Evolutionary conservation across 768 basidiomycete species (phyloP).

Genomic region (Trametes cubensis): DNA sequence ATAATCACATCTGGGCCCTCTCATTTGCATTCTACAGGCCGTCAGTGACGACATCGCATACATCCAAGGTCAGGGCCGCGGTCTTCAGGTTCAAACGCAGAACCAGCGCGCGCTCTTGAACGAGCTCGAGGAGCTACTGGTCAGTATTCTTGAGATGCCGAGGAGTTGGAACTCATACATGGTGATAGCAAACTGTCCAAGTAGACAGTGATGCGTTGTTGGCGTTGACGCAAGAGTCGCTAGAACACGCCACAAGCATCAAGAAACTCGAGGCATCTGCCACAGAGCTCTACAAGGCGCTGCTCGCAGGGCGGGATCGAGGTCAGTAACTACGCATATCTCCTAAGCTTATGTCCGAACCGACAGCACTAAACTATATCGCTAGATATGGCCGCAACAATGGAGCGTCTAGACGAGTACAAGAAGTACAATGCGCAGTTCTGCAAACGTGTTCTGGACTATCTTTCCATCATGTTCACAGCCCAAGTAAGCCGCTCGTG

Average conservation of each 20-base stretch:
- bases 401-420: constrained; percentile 91
- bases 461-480: constrained; percentile 87
- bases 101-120: constrained; percentile 85
- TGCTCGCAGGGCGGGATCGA: constrained; percentile 87
- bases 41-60: constrained; percentile 93
- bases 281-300: constrained; percentile 90
- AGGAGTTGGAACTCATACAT: not conserved
- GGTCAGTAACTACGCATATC: constrained; percentile 46
- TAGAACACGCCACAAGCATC: constrained; percentile 79
- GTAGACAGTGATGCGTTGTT: constrained; percentile 79
- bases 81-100: constrained; percentile 95
- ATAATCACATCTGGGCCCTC: too few species aligned
- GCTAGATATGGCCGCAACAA: constrained; percentile 94
- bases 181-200: constrained; percentile 83
- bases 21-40: constrained; percentile 51
- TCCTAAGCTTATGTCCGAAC: not conserved
- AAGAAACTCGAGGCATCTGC: constrained; percentile 80
- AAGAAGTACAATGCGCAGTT: constrained; percentile 88
- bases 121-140: constrained; percentile 88
- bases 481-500: constrained; percentile 63
- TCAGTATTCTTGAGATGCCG: constrained; percentile 31
- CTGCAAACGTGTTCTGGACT: constrained; percentile 89
- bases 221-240: constrained; percentile 84
- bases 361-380: not conserved
- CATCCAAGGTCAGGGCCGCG: constrained; percentile 96